Evolutionary conservation across 73 alveolate genomes (phyloP), one percentile per base, ranked within the genome.

Genomic region (Symbiodinium pilosum): DNA sequence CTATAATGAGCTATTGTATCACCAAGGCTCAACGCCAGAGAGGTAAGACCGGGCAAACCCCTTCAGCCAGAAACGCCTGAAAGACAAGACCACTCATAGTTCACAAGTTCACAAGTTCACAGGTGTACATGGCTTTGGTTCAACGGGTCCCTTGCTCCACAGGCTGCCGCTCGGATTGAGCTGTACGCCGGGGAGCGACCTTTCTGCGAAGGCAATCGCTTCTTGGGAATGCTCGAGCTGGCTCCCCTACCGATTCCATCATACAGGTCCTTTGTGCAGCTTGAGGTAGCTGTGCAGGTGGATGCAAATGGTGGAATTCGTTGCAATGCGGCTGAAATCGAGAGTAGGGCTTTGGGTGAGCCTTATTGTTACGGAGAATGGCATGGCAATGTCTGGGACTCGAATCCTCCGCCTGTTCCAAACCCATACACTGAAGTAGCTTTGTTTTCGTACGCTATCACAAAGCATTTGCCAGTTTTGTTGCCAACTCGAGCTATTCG

Each of bases 381-480:
- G 97, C 97, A 43, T 36, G 97, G 97, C 40, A 88, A 91, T 39
- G 24, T 40, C 14, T 42, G 40, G 14, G 34, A 43, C 40, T n/a
- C 42, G 40, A 86, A 59, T 71, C 59, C 87, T n/a, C 88, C 86
- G 16, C 95, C 95, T 12, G 88, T 88, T 1, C 41, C 77, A 9
- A 91, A 69, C 77, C 97, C 97, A 30, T 91, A 69, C 97, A 91
- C 88, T 30, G 88, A 81, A 41, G 88, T 91, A 7, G 77, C 87
- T 5, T 54, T 43, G 32, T 91, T 91, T 34, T 91, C 97, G 5
- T 47, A 56, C 41, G 97, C 97, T 18, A 26, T 91, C 42, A 71
- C 98, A 44, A 93, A 93, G 84, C 98, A 93, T 39, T 68, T 93
- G 32, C 98, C 98, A 3, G 98, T 93, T 34, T 83, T 93, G 85